phyloP scores from a whole-genome alignment of 139 green algal genomes.

The Chlamydomonas incerta region DNA sequence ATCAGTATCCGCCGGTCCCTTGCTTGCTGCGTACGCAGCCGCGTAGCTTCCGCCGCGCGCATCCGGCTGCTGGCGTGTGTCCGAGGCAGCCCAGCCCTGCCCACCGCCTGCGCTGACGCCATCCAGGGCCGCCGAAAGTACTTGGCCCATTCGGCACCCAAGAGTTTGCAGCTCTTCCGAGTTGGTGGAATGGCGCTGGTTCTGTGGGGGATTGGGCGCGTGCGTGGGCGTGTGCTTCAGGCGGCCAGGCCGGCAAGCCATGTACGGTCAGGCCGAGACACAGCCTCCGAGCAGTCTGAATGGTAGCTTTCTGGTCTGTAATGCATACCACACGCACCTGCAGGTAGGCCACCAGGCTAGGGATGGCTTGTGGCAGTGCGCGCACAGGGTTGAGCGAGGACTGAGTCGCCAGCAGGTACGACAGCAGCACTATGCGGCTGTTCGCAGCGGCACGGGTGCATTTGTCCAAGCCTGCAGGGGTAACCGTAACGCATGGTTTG shows the following conservation, averaged over 20 bases:
- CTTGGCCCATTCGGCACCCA: constrained; percentile 6
- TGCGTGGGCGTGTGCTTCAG: too few relatives aligned
- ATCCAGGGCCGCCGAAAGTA: not conserved
- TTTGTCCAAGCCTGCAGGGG: constrained; percentile 14
- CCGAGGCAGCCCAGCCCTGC: not conserved
- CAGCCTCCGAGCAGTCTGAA: too few relatives aligned
- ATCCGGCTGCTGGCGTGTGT: not conserved
- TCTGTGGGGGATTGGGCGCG: not conserved
- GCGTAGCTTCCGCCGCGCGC: too few relatives aligned
- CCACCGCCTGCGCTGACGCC: not conserved
- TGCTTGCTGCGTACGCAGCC: not conserved
- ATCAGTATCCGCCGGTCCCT: too few relatives aligned
- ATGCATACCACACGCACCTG: not conserved
- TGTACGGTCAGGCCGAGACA: too few relatives aligned
- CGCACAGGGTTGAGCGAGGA: not conserved
- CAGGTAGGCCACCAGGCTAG: constrained; percentile 19
- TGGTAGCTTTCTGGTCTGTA: too few relatives aligned
- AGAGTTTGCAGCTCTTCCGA: constrained; percentile 10
- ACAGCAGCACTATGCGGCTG: constrained; percentile 11
- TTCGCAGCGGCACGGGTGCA: not conserved
- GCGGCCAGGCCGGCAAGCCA: too few relatives aligned
- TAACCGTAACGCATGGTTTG: not conserved
- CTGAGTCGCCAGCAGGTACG: constrained; percentile 24
- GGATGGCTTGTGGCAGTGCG: constrained; percentile 13
- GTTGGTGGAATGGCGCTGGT: constrained; percentile 33